Percentiles rank a stretch among this genome's conserved stretches.
These are phyloP conservation scores for Phlebiopsis gigantea DNA, from an alignment of 768 basidiomycete species.

Conservation along the genomic window DNA sequence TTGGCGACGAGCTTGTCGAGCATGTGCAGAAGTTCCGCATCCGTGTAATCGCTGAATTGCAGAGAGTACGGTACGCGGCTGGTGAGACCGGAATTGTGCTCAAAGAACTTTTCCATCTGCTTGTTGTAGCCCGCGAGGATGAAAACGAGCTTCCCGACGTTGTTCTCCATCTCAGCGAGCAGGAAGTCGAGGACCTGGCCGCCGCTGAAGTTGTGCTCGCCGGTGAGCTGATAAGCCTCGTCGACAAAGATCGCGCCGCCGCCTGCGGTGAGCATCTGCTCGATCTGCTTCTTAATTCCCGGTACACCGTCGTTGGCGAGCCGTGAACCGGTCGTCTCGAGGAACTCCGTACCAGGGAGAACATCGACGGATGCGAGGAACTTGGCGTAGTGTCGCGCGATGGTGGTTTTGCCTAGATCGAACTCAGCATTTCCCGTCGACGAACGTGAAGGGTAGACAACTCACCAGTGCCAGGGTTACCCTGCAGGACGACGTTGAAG, in stretches of 20 bases:
- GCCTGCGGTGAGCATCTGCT: conserved; percentile 41
- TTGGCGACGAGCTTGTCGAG: conserved; percentile 43
- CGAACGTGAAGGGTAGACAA: background rate
- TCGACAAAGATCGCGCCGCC: conserved; percentile 68
- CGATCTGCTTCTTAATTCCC: conserved; percentile 45
- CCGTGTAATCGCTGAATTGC: conserved; percentile 56
- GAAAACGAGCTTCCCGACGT: conserved; percentile 58
- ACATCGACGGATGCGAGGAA: conserved; percentile 52
- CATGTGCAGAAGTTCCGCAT: conserved; percentile 52
- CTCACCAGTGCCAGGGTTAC: conserved; percentile 72
- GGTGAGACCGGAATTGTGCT: conserved; percentile 64
- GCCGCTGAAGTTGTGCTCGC: conserved; percentile 42
- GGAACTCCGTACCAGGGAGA: conserved; percentile 46
- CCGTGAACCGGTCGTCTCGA: conserved; percentile 60
- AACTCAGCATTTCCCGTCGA: background rate
- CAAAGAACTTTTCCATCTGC: conserved; percentile 75
- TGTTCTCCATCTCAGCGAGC: conserved; percentile 72
- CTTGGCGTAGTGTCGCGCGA: conserved; percentile 59
- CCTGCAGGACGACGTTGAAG: conserved; percentile 57
- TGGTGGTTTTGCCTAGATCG: conserved; percentile 58
- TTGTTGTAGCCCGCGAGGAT: conserved; percentile 67
- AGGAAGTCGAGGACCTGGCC: conserved; percentile 62
- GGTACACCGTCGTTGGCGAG: conserved; percentile 53
- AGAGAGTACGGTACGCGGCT: conserved; percentile 65
- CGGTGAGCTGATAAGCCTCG: conserved; percentile 65